A percentile compares a stretch with the other conserved stretches of the same genome.
phyloP scores from a whole-genome alignment of 495 filamentous ascomycete genomes.

The Elasticomyces elasticus region DNA sequence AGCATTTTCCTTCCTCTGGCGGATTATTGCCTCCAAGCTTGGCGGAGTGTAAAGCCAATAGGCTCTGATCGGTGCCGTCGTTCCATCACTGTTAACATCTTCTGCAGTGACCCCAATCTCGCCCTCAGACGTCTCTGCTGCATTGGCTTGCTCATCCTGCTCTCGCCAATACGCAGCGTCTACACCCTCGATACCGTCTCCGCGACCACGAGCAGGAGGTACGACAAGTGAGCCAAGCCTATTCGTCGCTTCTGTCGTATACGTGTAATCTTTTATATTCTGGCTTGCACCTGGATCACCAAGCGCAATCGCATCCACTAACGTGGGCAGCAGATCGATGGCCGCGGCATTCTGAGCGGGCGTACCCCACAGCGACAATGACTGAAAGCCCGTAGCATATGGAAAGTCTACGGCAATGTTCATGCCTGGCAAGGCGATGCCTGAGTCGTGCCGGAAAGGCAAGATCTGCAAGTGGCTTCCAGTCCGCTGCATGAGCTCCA shows the following conservation, averaged over 20 bases:
- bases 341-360: conserved; percentile 8
- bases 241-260: not conserved
- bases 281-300: not conserved
- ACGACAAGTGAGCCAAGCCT: not conserved
- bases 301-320: not conserved
- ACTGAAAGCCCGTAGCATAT: not conserved
- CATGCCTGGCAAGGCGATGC: not conserved
- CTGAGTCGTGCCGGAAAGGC: not conserved
- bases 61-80: not conserved
- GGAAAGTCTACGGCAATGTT: not conserved
- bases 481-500: conserved; percentile 13
- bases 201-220: not conserved
- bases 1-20: not conserved
- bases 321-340: not conserved
- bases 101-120: not conserved
- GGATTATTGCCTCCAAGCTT: not conserved
- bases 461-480: conserved; percentile 7
- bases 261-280: not conserved
- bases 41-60: not conserved
- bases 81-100: not conserved
- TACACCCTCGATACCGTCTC: not conserved
- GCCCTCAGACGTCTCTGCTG: not conserved
- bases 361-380: not conserved
- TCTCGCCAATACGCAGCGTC: not conserved
- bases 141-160: not conserved